Evolutionary conservation across 768 basidiomycete species (phyloP).

Genomic region (Dentipellis fragilis): DNA sequence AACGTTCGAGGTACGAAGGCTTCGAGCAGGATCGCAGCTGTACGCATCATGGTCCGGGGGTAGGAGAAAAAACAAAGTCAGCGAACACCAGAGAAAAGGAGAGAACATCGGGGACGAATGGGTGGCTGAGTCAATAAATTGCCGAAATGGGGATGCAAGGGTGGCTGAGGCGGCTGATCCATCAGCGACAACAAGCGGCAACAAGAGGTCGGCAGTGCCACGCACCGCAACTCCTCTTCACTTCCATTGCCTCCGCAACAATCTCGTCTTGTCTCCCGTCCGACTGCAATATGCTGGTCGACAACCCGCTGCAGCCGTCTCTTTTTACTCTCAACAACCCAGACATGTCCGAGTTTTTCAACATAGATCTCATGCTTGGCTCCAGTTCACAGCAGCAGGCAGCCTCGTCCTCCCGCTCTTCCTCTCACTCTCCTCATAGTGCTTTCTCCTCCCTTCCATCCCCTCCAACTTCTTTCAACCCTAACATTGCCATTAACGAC

Average conservation of each 20-base stretch:
- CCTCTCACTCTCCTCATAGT: slow-evolving; percentile 11
- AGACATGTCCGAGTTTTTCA: slow-evolving; percentile 14
- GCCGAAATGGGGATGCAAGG: no score
- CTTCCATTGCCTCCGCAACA: neutral
- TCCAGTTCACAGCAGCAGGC: neutral
- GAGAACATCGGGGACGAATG: no score
- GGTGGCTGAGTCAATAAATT: no score
- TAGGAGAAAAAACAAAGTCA: no score
- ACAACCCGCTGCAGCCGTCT: slow-evolving; percentile 5
- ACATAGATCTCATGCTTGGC: slow-evolving; percentile 10
- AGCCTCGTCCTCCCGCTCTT: slow-evolving; percentile 9
- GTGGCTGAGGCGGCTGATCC: neutral
- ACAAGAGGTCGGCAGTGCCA: neutral
- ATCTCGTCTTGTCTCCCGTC: neutral
- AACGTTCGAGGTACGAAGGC: no score
- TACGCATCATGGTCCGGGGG: no score
- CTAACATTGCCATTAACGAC: slow-evolving; percentile 12
- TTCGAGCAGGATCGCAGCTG: no score
- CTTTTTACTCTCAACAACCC: slow-evolving; percentile 1
- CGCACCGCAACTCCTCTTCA: neutral
- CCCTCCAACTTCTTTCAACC: slow-evolving; percentile 9
- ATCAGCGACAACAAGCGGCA: neutral
- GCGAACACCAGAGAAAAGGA: no score
- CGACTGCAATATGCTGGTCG: slow-evolving; percentile 6
- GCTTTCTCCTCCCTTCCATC: slow-evolving; percentile 12